Evolutionary conservation across 139 green algal species (phyloP).

Genomic region (Chlorella vulgaris): DNA sequence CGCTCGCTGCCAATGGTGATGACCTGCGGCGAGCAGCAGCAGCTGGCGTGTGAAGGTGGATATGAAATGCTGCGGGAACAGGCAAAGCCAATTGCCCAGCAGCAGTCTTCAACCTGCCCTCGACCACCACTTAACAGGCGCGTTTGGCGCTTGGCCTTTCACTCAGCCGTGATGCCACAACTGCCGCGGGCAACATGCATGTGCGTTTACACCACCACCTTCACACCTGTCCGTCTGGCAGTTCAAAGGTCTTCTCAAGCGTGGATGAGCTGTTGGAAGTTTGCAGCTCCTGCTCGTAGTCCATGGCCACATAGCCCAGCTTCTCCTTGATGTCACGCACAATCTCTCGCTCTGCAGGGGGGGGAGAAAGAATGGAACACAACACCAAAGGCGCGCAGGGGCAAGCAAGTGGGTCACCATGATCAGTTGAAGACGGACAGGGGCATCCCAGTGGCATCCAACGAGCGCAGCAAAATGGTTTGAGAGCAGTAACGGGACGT

Average conservation of each 20-base stretch:
- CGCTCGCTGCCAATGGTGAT: constrained; percentile 96
- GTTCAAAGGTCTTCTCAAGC: constrained; percentile 96
- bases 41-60: neutral
- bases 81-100: neutral
- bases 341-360: constrained; percentile 89
- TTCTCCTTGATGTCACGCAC: constrained; percentile 99
- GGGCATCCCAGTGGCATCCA: no score
- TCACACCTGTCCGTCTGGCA: constrained; percentile 92
- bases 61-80: neutral
- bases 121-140: no score
- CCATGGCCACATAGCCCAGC: constrained; percentile 97
- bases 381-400: neutral
- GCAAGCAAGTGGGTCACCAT: no score
- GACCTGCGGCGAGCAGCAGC: constrained; percentile 84
- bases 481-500: no score
- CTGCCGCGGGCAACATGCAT: neutral
- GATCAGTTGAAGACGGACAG: no score
- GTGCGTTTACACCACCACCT: no score
- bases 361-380: neutral
- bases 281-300: constrained; percentile 95
- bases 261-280: constrained; percentile 75
- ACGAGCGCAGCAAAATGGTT: no score
- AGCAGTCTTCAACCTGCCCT: neutral
- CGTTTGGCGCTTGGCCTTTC: no score
- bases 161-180: no score